These are phyloP conservation scores for Boletus smithii DNA, from an alignment of 1,284 basidiomycete species.

Conservation along the genomic window DNA sequence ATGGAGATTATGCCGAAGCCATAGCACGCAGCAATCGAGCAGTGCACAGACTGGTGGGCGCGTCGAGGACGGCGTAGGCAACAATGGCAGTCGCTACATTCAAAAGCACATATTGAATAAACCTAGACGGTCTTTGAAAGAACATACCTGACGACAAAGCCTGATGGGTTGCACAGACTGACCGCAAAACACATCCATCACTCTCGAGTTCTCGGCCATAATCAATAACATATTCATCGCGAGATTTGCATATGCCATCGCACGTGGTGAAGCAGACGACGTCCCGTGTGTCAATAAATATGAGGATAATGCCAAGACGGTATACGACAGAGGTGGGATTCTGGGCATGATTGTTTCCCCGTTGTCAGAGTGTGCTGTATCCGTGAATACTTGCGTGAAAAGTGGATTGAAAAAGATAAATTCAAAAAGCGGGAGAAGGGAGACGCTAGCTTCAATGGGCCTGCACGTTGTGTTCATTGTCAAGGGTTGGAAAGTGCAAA, in stretches of 20 bases:
- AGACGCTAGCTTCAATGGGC: conserved; percentile 57
- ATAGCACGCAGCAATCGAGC: conserved; percentile 63
- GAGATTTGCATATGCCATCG: conserved; percentile 58
- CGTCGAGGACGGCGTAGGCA: conserved; percentile 39
- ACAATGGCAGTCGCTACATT: conserved; percentile 47
- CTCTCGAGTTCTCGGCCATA: conserved; percentile 46
- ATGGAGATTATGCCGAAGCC: conserved; percentile 65
- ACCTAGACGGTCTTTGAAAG: neutral
- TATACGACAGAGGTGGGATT: conserved; percentile 40
- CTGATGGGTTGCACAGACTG: conserved; percentile 40
- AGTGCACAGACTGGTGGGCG: conserved; percentile 52
- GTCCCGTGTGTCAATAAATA: conserved; percentile 64
- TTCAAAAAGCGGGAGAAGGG: conserved; percentile 58
- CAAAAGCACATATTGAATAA: neutral
- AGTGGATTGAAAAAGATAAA: conserved; percentile 47
- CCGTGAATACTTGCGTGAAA: conserved; percentile 46
- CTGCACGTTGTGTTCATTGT: conserved; percentile 33
- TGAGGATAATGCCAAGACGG: conserved; percentile 53
- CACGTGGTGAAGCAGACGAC: conserved; percentile 51
- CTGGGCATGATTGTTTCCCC: conserved; percentile 12
- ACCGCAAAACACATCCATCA: conserved; percentile 45
- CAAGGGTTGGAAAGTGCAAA: neutral
- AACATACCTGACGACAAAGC: conserved; percentile 58
- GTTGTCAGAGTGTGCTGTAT: conserved; percentile 32
- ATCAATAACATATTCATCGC: conserved; percentile 50